These are phyloP conservation scores for Alternaria tenuissima DNA, from an alignment of 2,329 filamentous ascomycete genomes.

Conservation along the genomic window DNA sequence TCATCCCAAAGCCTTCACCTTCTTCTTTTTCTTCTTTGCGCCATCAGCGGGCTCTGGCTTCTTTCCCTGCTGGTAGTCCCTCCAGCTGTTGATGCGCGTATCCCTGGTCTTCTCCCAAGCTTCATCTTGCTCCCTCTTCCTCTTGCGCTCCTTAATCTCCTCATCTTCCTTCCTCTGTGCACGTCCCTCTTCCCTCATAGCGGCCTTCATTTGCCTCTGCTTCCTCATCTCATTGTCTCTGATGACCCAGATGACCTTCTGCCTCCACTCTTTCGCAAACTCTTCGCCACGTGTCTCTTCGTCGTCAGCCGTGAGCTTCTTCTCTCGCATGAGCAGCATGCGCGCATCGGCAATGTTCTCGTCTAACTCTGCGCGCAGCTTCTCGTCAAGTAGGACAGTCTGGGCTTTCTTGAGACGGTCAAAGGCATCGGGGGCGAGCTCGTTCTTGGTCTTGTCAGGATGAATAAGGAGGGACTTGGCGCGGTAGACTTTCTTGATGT, in stretches of 20 bases:
- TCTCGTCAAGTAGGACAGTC: conserved; percentile 90
- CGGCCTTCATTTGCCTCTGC: conserved; percentile 85
- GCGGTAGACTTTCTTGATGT: conserved; percentile 94
- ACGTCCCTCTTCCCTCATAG: conserved; percentile 95
- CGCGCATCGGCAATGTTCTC: conserved; percentile 96
- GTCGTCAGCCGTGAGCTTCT: conserved; percentile 90
- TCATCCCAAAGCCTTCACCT: conserved; percentile 62
- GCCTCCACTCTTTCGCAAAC: conserved; percentile 85
- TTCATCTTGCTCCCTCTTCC: conserved; percentile 84
- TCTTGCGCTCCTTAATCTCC: conserved; percentile 71
- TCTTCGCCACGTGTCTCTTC: conserved; percentile 84
- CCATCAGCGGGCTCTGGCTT: conserved; percentile 58
- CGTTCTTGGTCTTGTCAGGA: conserved; percentile 95
- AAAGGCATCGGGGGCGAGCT: conserved; percentile 90
- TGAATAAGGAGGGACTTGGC: conserved; percentile 99
- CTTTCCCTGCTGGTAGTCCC: conserved; percentile 80
- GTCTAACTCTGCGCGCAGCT: conserved; percentile 84
- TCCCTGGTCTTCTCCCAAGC: conserved; percentile 95
- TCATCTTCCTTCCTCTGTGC: conserved; percentile 87
- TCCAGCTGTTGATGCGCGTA: conserved; percentile 91
- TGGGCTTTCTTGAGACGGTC: conserved; percentile 97
- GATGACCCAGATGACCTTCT: conserved; percentile 88
- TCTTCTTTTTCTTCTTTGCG: conserved; percentile 60
- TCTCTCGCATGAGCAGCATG: conserved; percentile 91
- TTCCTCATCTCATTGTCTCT: conserved; percentile 91